Base-by-base conservation (phyloP, 2,329 filamentous ascomycete species). In the Torrubiella hemipterigena region DNA sequence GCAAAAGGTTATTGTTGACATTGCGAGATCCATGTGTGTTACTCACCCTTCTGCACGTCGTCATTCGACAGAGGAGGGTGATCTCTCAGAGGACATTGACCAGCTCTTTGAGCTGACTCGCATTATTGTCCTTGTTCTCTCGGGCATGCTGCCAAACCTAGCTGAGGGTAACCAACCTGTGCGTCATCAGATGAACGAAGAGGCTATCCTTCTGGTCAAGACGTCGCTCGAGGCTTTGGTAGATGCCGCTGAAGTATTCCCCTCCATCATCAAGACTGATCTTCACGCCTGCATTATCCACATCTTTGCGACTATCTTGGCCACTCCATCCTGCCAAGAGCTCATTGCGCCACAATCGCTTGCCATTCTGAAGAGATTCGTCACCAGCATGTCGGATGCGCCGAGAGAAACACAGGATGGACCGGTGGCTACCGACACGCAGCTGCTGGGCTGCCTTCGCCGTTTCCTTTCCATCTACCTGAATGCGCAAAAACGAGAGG, bases 91-190 rank as follows among this genome's bases (percentile, higher is more conserved):
- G 48, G 91, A 98, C 49, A 94, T 98, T 39, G 91, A 98, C 49
- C 91, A 98, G 56, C 69, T 98, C 1, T 98, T 98, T 47, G 91
- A 98, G 56, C 67, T 98, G 28, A 98, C 91, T 0, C 75, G 91
- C 40, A 94, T 95, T 50, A 95, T 96, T 40, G 89, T 96, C 12
- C 66, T 98, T 7, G 89, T 96, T 2, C 67, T 98, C 17, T 81
- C 86, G 1, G 85, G 87, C 1, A 63, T 95, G 23, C 64, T 98
- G 15, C 91, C 93, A 5, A 93, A 89, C 38, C 63, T 93, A 5
- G 73, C 73, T 5, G 80, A 83, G 38, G 61, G 67, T 29, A 75
- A 69, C 27, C 73, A 69, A 41, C 66, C 68, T 43, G 76, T 73
- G 17, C 77, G 82, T 27, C 77, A 85, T 46, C 77, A 81, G 44